Base-by-base conservation (phyloP, 345 rosid genomes). In the Euclidium syriacum region DNA sequence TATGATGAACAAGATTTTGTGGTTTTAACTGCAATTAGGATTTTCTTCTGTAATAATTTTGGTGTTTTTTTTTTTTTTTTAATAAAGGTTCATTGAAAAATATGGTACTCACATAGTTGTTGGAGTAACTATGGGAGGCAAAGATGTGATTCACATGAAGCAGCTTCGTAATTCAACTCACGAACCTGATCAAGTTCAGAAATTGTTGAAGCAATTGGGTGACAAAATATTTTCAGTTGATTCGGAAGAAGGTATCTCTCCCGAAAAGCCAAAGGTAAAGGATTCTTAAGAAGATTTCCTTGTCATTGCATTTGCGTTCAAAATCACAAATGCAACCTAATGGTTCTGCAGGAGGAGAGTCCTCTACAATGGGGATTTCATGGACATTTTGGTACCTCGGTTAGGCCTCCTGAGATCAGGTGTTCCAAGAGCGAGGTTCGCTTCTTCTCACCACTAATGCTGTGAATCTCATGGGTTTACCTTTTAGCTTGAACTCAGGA, bases 51-150 rank as follows among this genome's bases (percentile, higher is more conserved):
- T 12, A 3, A 8, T 68, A 29, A 22, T 35, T 29, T 41, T 54
- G 59, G 16, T 30, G 5, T 16, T 7, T 0, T 16, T 0, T 54
- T 6, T 38, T 5, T 16, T 24, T 4, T 3, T 20, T 0, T 9
- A 22, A 63, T 52, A 44, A 52, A 86, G 96, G 80, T 89, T 89
- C 66, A 86, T 89, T 67, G 95, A 86, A 9, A 89, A 84, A 53
- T 89, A 89, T 51, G 95, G 96, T 42, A 89, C 96, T 50, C 96
- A 89, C 41, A 29, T 89, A 64, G 81, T 89, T 52, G 82, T 78
- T 69, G 91, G 96, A 60, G 91, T 86, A 11, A 81, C 77, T 57
- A 81, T 83, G 95, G 96, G 96, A 55, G 99, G 95, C 47, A 85
- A 87, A 79, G 96, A 89, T 26, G 91, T 84, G 1, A 57, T 87